Evolutionary conservation across 1,139 yeast species (phyloP).

Genomic region (Nakaseomyces sp.): DNA sequence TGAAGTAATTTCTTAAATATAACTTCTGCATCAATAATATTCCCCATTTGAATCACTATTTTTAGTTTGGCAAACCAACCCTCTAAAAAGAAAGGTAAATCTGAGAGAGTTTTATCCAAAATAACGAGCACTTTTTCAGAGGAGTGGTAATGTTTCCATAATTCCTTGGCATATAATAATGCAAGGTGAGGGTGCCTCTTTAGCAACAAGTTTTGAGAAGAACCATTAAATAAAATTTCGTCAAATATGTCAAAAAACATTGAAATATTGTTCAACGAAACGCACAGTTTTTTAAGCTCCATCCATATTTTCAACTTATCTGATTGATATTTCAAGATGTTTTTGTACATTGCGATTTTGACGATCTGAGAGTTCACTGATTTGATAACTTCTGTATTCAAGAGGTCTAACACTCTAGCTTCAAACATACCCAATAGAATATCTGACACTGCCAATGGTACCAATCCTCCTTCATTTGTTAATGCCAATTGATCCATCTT

Average conservation of each 20-base stretch:
- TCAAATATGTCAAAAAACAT: slow-evolving; percentile 45
- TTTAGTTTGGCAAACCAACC: slow-evolving; percentile 68
- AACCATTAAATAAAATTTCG: slow-evolving; percentile 31
- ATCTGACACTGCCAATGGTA: slow-evolving; percentile 18
- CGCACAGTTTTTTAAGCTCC: slow-evolving; percentile 41
- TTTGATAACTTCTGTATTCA: neutral
- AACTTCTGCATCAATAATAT: slow-evolving; percentile 11
- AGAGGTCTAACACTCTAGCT: neutral
- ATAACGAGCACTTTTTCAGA: slow-evolving; percentile 45
- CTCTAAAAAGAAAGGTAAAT: slow-evolving; percentile 41
- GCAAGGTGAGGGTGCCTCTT: slow-evolving; percentile 46
- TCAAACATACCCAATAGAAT: slow-evolving; percentile 26
- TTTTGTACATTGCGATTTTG: slow-evolving; percentile 9
- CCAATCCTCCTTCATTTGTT: slow-evolving; percentile 23
- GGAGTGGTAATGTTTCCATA: slow-evolving; percentile 44
- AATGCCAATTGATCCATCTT: slow-evolving; percentile 39
- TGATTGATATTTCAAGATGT: slow-evolving; percentile 38
- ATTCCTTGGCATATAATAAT: slow-evolving; percentile 66
- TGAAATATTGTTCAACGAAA: slow-evolving; percentile 27
- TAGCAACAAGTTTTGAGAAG: slow-evolving; percentile 32
- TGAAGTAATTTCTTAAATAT: slow-evolving; percentile 35
- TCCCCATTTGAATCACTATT: slow-evolving; percentile 41
- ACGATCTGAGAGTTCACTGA: neutral
- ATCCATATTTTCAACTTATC: slow-evolving; percentile 48
- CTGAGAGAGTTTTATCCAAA: slow-evolving; percentile 40